Percentiles rank a stretch among this genome's conserved stretches.
Evolutionary conservation across 805 yeast species (phyloP).

Genomic region (Brettanomyces sp.): DNA sequence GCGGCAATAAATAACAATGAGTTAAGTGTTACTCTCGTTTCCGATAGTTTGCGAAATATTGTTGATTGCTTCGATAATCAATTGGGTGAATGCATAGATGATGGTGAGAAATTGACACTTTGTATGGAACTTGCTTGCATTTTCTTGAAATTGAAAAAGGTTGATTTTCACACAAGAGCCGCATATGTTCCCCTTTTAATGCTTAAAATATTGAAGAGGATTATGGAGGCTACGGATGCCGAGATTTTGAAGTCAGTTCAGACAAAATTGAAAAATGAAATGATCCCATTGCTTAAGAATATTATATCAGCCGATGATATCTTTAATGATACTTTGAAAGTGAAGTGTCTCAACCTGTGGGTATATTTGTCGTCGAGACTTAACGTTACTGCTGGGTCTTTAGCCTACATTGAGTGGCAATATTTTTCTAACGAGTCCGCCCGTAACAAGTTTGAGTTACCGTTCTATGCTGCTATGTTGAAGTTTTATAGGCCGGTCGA

Average conservation of each 20-base stretch:
- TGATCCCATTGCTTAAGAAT: conserved; percentile 11
- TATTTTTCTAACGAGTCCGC: conserved; percentile 16
- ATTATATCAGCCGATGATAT: conserved; percentile 8
- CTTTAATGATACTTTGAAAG: conserved; percentile 8
- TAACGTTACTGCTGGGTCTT: conserved; percentile 10
- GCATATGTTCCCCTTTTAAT: conserved; percentile 4
- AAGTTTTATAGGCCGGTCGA: conserved; percentile 7
- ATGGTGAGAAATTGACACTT: neutral
- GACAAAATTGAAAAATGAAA: conserved; percentile 8
- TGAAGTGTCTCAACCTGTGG: conserved; percentile 13
- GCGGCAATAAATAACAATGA: conserved; percentile 1
- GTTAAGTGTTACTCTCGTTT: neutral
- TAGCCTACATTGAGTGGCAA: conserved; percentile 22
- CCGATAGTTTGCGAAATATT: neutral
- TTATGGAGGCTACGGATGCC: conserved; percentile 1
- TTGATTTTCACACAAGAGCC: conserved; percentile 5
- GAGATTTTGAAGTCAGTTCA: neutral
- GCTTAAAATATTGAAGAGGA: conserved; percentile 2
- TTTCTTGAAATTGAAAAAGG: conserved; percentile 7
- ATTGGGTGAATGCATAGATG: neutral
- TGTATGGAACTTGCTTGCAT: conserved; percentile 5
- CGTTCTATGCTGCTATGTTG: conserved; percentile 15
- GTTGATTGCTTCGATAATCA: neutral
- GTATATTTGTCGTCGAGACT: conserved; percentile 9
- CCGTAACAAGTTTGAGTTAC: conserved; percentile 13